Evolutionary conservation across 140 eudicot genomes (phyloP), one percentile per base, ranked within the genome.

Genomic region (Oenanthe javanica): DNA sequence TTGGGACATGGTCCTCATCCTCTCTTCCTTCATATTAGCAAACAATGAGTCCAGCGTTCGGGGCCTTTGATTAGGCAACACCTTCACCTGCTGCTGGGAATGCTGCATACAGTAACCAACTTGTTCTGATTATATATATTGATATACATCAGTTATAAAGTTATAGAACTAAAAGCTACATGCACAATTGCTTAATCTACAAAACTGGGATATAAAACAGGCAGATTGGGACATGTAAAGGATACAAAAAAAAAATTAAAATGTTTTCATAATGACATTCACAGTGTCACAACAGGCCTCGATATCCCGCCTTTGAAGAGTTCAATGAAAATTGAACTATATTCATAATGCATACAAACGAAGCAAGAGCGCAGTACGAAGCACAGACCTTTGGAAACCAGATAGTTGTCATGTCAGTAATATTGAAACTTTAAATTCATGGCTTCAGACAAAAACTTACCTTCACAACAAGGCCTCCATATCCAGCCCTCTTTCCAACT

Each of bases 11-110:
- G 81, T 86, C 84, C 86, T 87, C 97, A 89, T 88, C 79, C 99
- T 86, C 83, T 93, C 89, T 80, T 95, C 97, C 84, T 90, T 91
- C 98, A 96, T 93, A 88, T 91, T 92, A 15, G 98, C 96, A 84
- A 96, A 96, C 76, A 91, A 87, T 14, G 94, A 93, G 83, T 96
- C 99, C 79, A 93, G 80, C 0, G 99, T 96, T 81, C 91, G 94
- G 45, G 97, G 85, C 88, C 85, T 88, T 81, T 89, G 97, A 84
- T 83, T 87, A 0, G 82, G 47, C 23, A 50, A 83, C 79, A 77
- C 81, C 77, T 87, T 89, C 52, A 64, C 85, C 64, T 83, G 88
- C 81, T 82, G 88, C 55, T 83, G 81, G 21, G 79, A 83, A 75
- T 85, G 88, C 80, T 80, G 84, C 74, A 78, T 25, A 43, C 21